Evolutionary conservation across 208 protist species (phyloP).

Genomic region (Acanthamoeba healyi): DNA sequence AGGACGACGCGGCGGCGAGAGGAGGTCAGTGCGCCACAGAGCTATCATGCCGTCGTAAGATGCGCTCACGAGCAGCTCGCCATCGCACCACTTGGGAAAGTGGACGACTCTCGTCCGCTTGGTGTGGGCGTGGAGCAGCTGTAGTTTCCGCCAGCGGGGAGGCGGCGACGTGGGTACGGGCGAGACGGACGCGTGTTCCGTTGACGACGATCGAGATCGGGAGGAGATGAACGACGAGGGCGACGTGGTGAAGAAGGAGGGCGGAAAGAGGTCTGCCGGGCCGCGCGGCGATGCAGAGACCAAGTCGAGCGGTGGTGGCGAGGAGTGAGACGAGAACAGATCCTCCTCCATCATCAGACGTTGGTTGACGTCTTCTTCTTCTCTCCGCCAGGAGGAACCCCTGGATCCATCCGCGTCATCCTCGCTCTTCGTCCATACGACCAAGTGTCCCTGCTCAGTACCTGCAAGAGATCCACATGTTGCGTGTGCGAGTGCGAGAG

Average conservation of each 20-base stretch:
- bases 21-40: conserved; percentile 74
- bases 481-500: not conserved
- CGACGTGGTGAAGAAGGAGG: not conserved
- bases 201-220: not conserved
- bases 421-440: not conserved
- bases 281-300: not conserved
- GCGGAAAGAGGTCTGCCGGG: not conserved
- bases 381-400: too few relatives aligned
- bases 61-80: conserved; percentile 20
- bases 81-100: conserved; percentile 6
- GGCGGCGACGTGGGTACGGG: too few relatives aligned
- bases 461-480: not conserved
- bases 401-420: not conserved
- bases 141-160: not conserved
- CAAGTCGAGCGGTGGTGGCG: not conserved
- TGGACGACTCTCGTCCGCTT: conserved; percentile 22
- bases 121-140: not conserved
- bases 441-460: not conserved
- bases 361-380: not conserved
- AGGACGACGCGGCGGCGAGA: too few relatives aligned
- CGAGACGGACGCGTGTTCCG: not conserved
- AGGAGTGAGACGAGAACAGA: not conserved
- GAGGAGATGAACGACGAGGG: not conserved
- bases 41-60: conserved; percentile 77
- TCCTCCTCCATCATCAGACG: not conserved